Evolutionary conservation across 768 basidiomycete genomes (phyloP).

Genomic region (Cyclocybe cylindracea): DNA sequence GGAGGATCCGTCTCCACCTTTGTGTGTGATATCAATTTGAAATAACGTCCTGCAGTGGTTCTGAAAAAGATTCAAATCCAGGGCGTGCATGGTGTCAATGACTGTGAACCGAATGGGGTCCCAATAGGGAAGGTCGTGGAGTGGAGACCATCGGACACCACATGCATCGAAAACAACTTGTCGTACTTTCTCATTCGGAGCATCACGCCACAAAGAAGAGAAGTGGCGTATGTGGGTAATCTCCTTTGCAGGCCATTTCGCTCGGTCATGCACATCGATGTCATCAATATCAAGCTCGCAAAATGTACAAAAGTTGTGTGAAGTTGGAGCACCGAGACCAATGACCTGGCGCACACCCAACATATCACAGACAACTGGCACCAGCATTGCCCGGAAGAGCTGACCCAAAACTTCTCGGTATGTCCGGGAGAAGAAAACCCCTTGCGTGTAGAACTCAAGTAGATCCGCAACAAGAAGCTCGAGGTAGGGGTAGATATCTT

Average conservation of each 20-base stretch:
- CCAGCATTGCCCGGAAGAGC: conserved; percentile 24
- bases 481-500: conserved; percentile 36
- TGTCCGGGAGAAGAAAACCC: conserved; percentile 29
- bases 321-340: conserved; percentile 16
- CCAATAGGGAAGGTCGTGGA: conserved; percentile 20
- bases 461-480: conserved; percentile 35
- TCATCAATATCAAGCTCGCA: conserved; percentile 22
- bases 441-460: conserved; percentile 28
- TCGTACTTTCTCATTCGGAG: conserved; percentile 10
- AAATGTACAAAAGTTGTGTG: conserved; percentile 20
- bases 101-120: conserved; percentile 10
- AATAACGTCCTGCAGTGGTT: conserved; percentile 18
- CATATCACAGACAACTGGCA: conserved; percentile 36
- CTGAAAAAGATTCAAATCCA: conserved; percentile 15
- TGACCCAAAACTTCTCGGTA: conserved; percentile 19
- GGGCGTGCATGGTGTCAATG: conserved; percentile 14
- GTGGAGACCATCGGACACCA: conserved; percentile 30
- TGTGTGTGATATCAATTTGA: conserved; percentile 16
- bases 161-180: conserved; percentile 14
- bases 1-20: conserved; percentile 22
- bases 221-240: conserved; percentile 9
- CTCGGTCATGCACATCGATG: conserved; percentile 17
- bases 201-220: conserved; percentile 20
- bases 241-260: conserved; percentile 13
- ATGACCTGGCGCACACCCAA: conserved; percentile 26